phyloP scores from a whole-genome alignment of 2,329 filamentous ascomycete species.

The Lomentospora prolificans region DNA sequence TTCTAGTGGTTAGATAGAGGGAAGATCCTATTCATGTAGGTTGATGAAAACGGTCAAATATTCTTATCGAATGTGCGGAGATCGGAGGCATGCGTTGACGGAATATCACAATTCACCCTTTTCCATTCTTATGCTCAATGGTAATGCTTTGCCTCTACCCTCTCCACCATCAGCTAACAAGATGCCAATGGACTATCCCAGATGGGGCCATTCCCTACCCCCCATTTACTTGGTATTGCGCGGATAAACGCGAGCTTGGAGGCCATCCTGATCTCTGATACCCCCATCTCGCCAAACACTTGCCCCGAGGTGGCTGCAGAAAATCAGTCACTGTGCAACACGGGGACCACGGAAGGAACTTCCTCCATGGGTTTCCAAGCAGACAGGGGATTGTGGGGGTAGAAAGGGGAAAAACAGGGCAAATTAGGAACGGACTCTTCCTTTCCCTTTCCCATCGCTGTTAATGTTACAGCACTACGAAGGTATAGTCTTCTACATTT shows the following conservation, averaged over 20 bases:
- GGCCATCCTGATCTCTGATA: not conserved
- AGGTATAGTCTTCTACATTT: too few relatives aligned
- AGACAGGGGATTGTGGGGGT: not conserved
- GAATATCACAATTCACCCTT: conserved; percentile 5
- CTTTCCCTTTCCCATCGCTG: not conserved
- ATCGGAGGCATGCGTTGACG: not conserved
- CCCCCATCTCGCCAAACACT: not conserved
- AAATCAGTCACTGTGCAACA: too few relatives aligned
- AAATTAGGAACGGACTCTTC: not conserved
- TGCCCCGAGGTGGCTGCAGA: not conserved
- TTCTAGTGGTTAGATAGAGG: not conserved
- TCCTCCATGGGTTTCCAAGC: not conserved
- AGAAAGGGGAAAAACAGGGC: too few relatives aligned
- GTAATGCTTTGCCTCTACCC: not conserved
- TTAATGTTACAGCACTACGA: not conserved
- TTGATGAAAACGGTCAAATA: not conserved
- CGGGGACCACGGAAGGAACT: not conserved
- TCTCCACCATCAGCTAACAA: not conserved
- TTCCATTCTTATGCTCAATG: not conserved
- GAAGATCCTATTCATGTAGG: not conserved
- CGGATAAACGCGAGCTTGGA: not conserved
- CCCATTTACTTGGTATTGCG: not conserved
- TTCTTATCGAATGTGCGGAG: not conserved
- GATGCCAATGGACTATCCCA: too few relatives aligned
- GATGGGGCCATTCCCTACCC: too few relatives aligned